Evolutionary conservation across 371 early-diverging fungal species (phyloP).

Genomic region (Homolaphlyctis polyrhiza): DNA sequence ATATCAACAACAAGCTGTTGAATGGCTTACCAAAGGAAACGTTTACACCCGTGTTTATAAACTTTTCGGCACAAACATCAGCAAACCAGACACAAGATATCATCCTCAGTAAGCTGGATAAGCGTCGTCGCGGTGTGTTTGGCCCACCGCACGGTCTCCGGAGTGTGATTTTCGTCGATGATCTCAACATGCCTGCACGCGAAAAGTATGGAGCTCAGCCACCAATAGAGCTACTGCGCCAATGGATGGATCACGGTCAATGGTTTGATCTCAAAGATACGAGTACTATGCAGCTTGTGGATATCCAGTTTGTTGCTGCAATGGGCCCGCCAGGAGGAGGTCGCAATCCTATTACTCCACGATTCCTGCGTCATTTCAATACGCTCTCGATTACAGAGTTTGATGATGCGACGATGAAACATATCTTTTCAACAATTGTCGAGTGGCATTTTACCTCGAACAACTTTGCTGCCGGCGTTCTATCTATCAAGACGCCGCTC

Average conservation of each 20-base stretch:
- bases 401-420: conserved; percentile 45
- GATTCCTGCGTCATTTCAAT: conserved; percentile 51
- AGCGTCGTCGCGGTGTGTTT: conserved; percentile 45
- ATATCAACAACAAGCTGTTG: conserved; percentile 52
- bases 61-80: conserved; percentile 54
- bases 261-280: conserved; percentile 53
- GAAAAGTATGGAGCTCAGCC: conserved; percentile 59
- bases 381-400: conserved; percentile 46
- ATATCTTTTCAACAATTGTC: conserved; percentile 48
- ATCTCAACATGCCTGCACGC: conserved; percentile 54
- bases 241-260: conserved; percentile 49
- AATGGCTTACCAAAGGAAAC: conserved; percentile 34
- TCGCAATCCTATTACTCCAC: conserved; percentile 44
- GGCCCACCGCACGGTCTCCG: conserved; percentile 47
- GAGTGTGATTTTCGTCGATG: conserved; percentile 53
- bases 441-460: conserved; percentile 50
- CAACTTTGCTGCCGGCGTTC: conserved; percentile 30
- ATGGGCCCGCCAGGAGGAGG: conserved; percentile 60
- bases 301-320: conserved; percentile 52
- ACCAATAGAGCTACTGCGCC: conserved; percentile 48
- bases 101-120: conserved; percentile 48
- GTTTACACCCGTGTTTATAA: conserved; percentile 50
- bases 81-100: conserved; percentile 55
- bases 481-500: conserved; percentile 24
- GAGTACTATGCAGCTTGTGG: conserved; percentile 42